Evolutionary conservation across 768 basidiomycete genomes (phyloP).

Genomic region (Symmetrospora coprosmae): DNA sequence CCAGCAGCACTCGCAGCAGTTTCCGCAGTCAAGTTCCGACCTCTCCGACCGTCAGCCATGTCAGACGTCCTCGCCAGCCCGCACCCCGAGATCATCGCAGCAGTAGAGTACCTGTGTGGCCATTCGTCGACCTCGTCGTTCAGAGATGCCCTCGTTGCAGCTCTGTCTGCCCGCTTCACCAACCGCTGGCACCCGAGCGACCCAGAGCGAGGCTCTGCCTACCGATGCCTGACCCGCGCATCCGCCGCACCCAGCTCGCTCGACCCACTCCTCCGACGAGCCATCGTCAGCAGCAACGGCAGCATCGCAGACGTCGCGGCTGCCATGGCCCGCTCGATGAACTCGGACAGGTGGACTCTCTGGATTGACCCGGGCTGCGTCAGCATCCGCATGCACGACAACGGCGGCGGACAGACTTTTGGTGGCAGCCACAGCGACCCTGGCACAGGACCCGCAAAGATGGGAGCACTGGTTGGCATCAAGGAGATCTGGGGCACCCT

Average conservation of each 20-base stretch:
- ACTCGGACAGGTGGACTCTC: slow-evolving; percentile 28
- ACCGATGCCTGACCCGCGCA: slow-evolving; percentile 24
- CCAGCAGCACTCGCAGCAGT: background rate
- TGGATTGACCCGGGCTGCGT: slow-evolving; percentile 35
- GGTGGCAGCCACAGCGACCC: background rate
- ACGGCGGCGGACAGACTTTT: slow-evolving; percentile 12
- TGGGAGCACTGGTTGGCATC: slow-evolving; percentile 20
- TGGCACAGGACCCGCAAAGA: background rate
- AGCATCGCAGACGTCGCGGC: background rate
- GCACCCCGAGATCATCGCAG: slow-evolving; percentile 26
- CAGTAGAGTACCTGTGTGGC: slow-evolving; percentile 25
- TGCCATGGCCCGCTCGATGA: background rate
- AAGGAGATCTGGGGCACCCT: slow-evolving; percentile 31
- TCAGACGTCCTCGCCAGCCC: background rate
- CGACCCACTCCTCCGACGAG: background rate
- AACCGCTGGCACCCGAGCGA: slow-evolving; percentile 30
- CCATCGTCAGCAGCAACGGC: background rate
- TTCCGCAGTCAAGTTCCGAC: background rate
- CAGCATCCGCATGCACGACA: slow-evolving; percentile 25
- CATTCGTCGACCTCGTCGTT: background rate
- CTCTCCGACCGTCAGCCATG: too few relatives aligned
- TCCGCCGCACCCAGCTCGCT: background rate
- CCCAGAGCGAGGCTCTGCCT: slow-evolving; percentile 32
- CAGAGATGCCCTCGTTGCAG: background rate
- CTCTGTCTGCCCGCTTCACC: slow-evolving; percentile 24